Percentiles rank a stretch among this genome's conserved stretches.
These are phyloP conservation scores for Phaeosphaeriaceae sp. DNA, from an alignment of 2,329 filamentous ascomycete species.

Conservation along the genomic window DNA sequence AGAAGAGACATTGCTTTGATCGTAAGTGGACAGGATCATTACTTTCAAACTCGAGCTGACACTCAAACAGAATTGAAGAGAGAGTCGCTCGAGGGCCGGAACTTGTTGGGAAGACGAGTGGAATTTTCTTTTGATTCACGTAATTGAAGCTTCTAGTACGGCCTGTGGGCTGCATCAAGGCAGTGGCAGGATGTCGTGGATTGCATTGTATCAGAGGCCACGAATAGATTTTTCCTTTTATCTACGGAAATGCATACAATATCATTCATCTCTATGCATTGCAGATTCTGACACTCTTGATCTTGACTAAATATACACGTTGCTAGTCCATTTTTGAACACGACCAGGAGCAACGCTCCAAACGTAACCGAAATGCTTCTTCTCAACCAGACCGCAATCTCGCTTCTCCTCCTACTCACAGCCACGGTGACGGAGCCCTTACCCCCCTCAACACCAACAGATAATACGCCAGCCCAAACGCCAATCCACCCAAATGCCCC, in stretches of 20 bases:
- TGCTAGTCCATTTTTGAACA: background rate
- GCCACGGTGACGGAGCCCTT: slow-evolving; percentile 11
- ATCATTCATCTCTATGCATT: background rate
- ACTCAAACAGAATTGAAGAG: background rate
- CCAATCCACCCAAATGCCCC: slow-evolving; percentile 55
- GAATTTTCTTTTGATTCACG: background rate
- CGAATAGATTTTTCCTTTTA: background rate
- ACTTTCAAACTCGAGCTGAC: background rate
- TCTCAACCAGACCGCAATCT: background rate
- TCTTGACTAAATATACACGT: background rate
- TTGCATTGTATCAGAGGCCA: background rate
- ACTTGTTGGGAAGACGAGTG: background rate
- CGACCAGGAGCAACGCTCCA: background rate
- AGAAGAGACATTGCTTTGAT: background rate
- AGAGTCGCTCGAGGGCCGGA: background rate
- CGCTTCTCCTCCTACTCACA: background rate
- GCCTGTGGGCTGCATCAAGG: background rate
- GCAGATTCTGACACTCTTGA: background rate
- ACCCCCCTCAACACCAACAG: slow-evolving; percentile 26
- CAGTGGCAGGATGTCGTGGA: background rate
- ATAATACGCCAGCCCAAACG: slow-evolving; percentile 49
- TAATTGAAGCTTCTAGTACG: background rate
- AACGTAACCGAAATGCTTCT: background rate
- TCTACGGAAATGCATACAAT: background rate
- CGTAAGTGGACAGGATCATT: background rate